Conservation (phyloP, 345 rosid species). For the Populus pruinosa region DNA sequence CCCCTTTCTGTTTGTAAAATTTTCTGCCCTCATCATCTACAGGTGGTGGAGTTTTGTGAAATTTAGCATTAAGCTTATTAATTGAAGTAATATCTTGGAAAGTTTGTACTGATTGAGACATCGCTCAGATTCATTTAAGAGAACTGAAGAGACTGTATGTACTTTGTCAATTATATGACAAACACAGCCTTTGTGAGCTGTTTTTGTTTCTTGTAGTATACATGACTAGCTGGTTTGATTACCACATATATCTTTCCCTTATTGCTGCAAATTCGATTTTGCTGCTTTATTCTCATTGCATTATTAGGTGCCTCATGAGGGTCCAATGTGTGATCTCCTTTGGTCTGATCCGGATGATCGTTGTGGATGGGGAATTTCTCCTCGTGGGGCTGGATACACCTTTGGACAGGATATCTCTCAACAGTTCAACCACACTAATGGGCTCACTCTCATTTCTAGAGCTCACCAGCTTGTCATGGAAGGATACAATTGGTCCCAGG, state of each 20-base stretch:
- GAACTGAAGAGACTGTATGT: not conserved
- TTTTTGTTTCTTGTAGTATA: not conserved
- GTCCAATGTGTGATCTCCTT: conserved; percentile 84
- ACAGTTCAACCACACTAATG: conserved; percentile 30
- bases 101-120: conserved; percentile 1
- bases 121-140: not conserved
- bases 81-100: not conserved
- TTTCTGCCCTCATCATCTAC: not conserved
- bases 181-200: not conserved
- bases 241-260: not conserved
- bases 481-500: conserved; percentile 36
- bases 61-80: not conserved
- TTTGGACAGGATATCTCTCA: conserved; percentile 50
- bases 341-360: conserved; percentile 74
- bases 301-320: conserved; percentile 71
- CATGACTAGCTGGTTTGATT: not conserved
- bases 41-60: not conserved
- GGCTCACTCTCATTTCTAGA: conserved; percentile 28
- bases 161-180: not conserved
- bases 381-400: conserved; percentile 57
- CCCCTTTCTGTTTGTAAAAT: not conserved
- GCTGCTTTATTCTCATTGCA: not conserved
- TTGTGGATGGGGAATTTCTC: conserved; percentile 59
- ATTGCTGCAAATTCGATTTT: not conserved
- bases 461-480: conserved; percentile 36